phyloP scores from a whole-genome alignment of 768 basidiomycete species.

The Russula virescens region DNA sequence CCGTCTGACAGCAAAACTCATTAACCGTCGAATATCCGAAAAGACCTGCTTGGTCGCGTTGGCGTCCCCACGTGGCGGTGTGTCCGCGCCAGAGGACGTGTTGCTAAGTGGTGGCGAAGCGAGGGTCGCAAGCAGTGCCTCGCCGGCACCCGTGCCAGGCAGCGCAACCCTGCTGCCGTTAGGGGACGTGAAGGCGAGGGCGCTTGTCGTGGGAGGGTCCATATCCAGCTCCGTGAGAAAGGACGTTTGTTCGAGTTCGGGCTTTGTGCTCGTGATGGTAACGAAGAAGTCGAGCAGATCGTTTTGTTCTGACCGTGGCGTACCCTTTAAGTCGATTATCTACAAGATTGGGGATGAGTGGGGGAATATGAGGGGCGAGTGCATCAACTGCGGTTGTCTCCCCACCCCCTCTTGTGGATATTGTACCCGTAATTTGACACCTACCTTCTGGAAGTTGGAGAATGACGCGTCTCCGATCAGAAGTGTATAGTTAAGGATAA shows the following conservation, averaged over 20 bases:
- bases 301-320: constrained; percentile 80
- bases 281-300: constrained; percentile 87
- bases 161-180: constrained; percentile 57
- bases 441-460: constrained; percentile 96
- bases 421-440: constrained; percentile 5
- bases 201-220: constrained; percentile 64
- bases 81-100: constrained; percentile 56
- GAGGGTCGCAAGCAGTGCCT: constrained; percentile 55
- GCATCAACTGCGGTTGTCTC: neutral
- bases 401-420: neutral
- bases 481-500: constrained; percentile 92
- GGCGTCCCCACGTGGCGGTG: constrained; percentile 39
- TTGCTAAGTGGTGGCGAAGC: constrained; percentile 59
- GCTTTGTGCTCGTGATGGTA: constrained; percentile 86
- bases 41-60: constrained; percentile 63
- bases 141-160: constrained; percentile 35
- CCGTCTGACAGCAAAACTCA: constrained; percentile 81
- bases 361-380: neutral
- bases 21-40: constrained; percentile 81
- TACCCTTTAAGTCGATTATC: constrained; percentile 95
- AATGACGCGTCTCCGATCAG: constrained; percentile 93
- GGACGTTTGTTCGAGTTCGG: constrained; percentile 82
- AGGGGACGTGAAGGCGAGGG: constrained; percentile 54
- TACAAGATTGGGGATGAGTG: constrained; percentile 29
- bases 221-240: constrained; percentile 94